Conservation (phyloP, 2,329 filamentous ascomycete species). For the Laburnicola sp. region DNA sequence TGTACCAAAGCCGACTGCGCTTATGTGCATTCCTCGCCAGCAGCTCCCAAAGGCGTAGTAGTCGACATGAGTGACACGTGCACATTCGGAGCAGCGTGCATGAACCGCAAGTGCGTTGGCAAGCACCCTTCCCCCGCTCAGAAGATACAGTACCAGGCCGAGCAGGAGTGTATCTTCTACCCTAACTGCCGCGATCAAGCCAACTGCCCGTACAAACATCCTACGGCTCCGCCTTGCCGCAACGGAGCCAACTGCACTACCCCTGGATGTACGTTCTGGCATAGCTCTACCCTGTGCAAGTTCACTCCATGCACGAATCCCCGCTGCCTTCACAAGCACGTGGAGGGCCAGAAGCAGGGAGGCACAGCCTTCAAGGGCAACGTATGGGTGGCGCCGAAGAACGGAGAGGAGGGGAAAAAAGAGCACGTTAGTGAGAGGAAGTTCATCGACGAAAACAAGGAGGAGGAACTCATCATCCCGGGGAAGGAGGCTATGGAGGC, state of each 20-base stretch:
- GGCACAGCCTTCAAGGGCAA: conserved; percentile 78
- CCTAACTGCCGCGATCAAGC: conserved; percentile 83
- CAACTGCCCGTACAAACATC: conserved; percentile 86
- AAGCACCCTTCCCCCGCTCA: conserved; percentile 90
- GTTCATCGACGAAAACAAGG: conserved; percentile 72
- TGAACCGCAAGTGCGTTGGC: conserved; percentile 90
- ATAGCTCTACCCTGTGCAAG: conserved; percentile 81
- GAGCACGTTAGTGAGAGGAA: conserved; percentile 84
- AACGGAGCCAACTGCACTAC: conserved; percentile 88
- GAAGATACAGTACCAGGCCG: conserved; percentile 74
- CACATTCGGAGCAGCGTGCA: conserved; percentile 86
- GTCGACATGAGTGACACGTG: conserved; percentile 82
- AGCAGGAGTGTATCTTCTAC: conserved; percentile 88
- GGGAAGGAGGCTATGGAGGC: conserved; percentile 34
- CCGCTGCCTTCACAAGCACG: conserved; percentile 86
- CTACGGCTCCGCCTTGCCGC: conserved; percentile 80
- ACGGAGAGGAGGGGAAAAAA: conserved; percentile 50
- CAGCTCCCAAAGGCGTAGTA: conserved; percentile 73
- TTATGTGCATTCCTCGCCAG: conserved; percentile 93
- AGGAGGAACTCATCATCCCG: conserved; percentile 74
- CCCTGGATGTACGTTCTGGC: conserved; percentile 84
- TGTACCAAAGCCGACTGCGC: conserved; percentile 90
- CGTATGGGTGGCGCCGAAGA: conserved; percentile 74
- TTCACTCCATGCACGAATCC: conserved; percentile 90
- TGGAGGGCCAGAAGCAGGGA: conserved; percentile 76